Conservation (phyloP, 495 filamentous ascomycete genomes). For the Aspergillus asperescens region DNA sequence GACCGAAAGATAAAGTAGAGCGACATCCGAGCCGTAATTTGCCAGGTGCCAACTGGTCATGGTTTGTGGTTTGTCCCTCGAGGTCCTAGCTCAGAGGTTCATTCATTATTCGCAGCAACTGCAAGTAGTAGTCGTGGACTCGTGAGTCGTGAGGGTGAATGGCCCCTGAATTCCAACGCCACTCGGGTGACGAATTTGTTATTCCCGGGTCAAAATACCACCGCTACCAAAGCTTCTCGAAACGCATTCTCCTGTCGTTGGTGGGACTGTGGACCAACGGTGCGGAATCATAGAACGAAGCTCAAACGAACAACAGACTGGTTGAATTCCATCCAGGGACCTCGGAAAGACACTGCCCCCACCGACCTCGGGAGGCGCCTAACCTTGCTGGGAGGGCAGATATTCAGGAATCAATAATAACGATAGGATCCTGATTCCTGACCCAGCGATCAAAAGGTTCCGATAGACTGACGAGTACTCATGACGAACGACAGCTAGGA, state of each 20-base stretch:
- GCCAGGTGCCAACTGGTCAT: background rate
- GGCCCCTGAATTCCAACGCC: background rate
- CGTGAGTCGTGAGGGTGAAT: too few relatives aligned
- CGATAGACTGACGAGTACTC: too few relatives aligned
- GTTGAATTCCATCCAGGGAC: slow-evolving; percentile 1
- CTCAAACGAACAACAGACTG: slow-evolving; percentile 6
- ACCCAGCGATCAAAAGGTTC: too few relatives aligned
- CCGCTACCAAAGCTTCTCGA: background rate
- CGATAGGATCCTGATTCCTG: background rate
- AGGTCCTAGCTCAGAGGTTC: background rate
- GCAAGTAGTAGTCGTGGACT: too few relatives aligned
- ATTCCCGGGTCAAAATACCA: background rate
- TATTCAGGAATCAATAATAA: slow-evolving; percentile 6
- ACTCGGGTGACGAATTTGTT: background rate
- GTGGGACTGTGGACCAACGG: slow-evolving; percentile 14
- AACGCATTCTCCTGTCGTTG: slow-evolving; percentile 4
- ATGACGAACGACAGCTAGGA: too few relatives aligned
- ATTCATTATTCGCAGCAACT: background rate
- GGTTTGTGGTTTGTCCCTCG: background rate
- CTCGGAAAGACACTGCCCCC: slow-evolving; percentile 27
- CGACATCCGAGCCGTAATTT: background rate
- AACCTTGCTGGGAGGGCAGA: slow-evolving; percentile 24
- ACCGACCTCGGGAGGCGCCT: slow-evolving; percentile 36
- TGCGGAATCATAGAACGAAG: slow-evolving; percentile 2
- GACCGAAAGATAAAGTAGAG: too few relatives aligned